phyloP scores from a whole-genome alignment of 2,329 filamentous ascomycete genomes.

The Fusarium nisikadoi region DNA sequence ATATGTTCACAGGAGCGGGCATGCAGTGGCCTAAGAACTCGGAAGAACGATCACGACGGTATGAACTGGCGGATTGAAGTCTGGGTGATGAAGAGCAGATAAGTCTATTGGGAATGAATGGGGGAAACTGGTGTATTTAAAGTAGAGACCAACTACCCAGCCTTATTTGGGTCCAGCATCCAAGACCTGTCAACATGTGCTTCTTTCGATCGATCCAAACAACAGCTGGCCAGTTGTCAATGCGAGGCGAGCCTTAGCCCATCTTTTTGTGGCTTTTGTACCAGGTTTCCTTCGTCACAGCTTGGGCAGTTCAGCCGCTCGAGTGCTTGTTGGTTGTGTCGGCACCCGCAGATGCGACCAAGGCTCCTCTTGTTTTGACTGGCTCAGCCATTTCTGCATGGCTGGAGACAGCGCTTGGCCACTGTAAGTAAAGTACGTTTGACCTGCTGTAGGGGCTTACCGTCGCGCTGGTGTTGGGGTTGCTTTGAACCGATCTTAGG shows the following conservation, averaged over 20 bases:
- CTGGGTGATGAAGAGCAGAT: accelerated
- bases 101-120: accelerated
- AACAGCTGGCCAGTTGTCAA: not conserved
- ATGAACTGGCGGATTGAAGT: accelerated
- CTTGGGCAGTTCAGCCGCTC: not conserved
- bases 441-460: accelerated
- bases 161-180: accelerated
- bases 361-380: not conserved
- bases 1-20: accelerated
- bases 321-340: not conserved
- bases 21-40: accelerated
- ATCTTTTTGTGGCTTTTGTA: accelerated
- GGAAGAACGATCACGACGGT: accelerated
- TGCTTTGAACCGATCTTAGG: accelerated
- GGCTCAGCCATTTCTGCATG: not conserved
- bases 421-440: accelerated
- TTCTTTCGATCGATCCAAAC: no score
- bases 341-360: not conserved
- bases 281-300: accelerated
- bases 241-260: accelerated
- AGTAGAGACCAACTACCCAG: no score
- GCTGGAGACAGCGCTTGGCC: not conserved
- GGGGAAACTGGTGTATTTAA: not conserved
- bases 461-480: not conserved
- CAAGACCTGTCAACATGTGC: accelerated